Evolutionary conservation across 2,329 filamentous ascomycete genomes (phyloP).

Genomic region (Diaporthe citri): DNA sequence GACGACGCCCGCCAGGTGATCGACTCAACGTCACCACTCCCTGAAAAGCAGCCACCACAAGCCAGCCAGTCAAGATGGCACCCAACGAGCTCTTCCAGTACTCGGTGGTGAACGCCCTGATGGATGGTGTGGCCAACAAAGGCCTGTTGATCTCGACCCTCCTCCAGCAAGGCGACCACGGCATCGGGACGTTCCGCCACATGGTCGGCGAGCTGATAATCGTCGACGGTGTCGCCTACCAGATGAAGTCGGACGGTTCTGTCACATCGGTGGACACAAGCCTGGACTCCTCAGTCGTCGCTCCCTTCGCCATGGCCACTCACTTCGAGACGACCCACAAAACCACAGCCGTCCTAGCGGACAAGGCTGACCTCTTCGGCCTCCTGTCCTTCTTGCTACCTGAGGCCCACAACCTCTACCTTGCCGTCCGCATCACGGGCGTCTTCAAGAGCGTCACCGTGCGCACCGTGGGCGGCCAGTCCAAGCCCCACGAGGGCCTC

Average conservation of each 20-base stretch:
- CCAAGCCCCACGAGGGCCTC: slow-evolving; percentile 45
- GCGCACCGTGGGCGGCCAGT: slow-evolving; percentile 50
- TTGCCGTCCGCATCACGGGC: slow-evolving; percentile 49
- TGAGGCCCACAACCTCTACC: slow-evolving; percentile 47
- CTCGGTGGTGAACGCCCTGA: slow-evolving; percentile 51
- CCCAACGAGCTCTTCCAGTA: slow-evolving; percentile 52
- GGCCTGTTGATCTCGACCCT: slow-evolving; percentile 48
- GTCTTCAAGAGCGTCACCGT: slow-evolving; percentile 47
- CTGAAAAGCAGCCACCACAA: background rate
- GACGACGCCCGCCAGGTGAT: background rate
- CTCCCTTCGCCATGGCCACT: slow-evolving; percentile 52
- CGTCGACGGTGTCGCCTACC: slow-evolving; percentile 49
- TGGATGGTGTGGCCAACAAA: slow-evolving; percentile 51
- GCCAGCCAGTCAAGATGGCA: slow-evolving; percentile 43
- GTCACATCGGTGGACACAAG: slow-evolving; percentile 44
- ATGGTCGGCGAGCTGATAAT: slow-evolving; percentile 54
- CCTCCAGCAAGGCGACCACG: slow-evolving; percentile 50
- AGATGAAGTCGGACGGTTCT: slow-evolving; percentile 52
- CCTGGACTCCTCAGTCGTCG: slow-evolving; percentile 42
- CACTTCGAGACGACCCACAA: slow-evolving; percentile 46
- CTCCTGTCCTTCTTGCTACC: slow-evolving; percentile 46
- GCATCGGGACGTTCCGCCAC: slow-evolving; percentile 51
- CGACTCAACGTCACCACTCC: slow-evolving; percentile 21
- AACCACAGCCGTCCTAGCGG: slow-evolving; percentile 41
- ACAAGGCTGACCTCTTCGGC: slow-evolving; percentile 47